Conservation (phyloP, 352 stramenopile genomes). For the Aphanomyces invadans region DNA sequence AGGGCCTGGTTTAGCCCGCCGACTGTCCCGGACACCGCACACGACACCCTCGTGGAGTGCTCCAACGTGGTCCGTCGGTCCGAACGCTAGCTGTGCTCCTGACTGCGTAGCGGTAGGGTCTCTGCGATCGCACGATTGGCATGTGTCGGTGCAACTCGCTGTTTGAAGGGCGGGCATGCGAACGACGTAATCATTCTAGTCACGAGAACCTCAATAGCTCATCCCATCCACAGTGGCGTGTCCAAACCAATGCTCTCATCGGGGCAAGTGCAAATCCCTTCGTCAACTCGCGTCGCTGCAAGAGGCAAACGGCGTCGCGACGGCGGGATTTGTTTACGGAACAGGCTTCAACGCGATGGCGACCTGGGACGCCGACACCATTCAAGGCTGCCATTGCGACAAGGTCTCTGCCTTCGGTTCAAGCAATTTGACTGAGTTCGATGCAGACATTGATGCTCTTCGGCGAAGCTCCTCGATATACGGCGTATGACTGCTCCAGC, state of each 20-base stretch:
- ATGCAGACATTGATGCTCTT: not conserved
- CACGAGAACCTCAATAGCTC: not conserved
- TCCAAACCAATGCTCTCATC: slow-evolving; percentile 11
- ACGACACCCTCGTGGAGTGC: slow-evolving; percentile 46
- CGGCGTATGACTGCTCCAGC: slow-evolving; percentile 71
- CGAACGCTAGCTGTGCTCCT: not conserved
- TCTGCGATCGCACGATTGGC: slow-evolving; percentile 41
- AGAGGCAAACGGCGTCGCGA: slow-evolving; percentile 32
- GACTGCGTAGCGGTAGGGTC: slow-evolving; percentile 31
- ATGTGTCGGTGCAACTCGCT: slow-evolving; percentile 47
- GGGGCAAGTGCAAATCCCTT: slow-evolving; percentile 38
- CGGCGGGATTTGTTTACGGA: slow-evolving; percentile 57
- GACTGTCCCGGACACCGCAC: slow-evolving; percentile 40
- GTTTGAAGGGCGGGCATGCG: slow-evolving; percentile 63
- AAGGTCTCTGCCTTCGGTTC: slow-evolving; percentile 36
- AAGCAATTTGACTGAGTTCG: not conserved
- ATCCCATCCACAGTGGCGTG: slow-evolving; percentile 11
- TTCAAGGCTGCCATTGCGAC: slow-evolving; percentile 82
- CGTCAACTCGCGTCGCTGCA: slow-evolving; percentile 49
- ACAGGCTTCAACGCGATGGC: slow-evolving; percentile 51
- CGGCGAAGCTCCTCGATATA: slow-evolving; percentile 44
- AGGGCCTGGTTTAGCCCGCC: slow-evolving; percentile 64
- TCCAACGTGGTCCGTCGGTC: slow-evolving; percentile 52
- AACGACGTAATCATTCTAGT: slow-evolving; percentile 37
- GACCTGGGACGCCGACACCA: slow-evolving; percentile 85